Evolutionary conservation across 768 basidiomycete species (phyloP), one percentile per base, ranked within the genome.

Genomic region (Plicaturopsis crispa): DNA sequence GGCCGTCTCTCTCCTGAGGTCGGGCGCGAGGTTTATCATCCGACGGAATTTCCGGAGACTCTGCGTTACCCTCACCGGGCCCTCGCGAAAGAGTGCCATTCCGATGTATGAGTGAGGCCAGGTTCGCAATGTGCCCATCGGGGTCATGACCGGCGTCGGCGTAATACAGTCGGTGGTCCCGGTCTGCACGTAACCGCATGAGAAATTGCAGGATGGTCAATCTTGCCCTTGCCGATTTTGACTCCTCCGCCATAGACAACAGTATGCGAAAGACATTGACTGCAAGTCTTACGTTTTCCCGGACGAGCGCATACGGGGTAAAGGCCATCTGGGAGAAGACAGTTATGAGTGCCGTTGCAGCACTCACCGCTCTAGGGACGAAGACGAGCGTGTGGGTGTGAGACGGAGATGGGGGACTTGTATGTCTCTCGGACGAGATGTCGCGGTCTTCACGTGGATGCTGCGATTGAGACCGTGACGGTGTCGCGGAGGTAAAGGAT

Each of bases 141-240:
- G 66, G 60, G 45, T 84, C 82, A 45, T 70, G 67, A 14, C 61
- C 64, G 12, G 57, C 59, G 31, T 70, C 61, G 14, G 74, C 69
- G 40, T 83, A 81, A 56, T 81, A 96, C 28, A 98, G 51, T 8
- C 82, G 71, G 52, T 99, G 94, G 48, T 92, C 85, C 1, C 87
- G 78, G 53, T 96, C 93, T 1, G 86, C 91, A 39, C 94, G 72
- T 14, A 98, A 65, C 11, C 89, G 78, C 67, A 92, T 78, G 46
- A 96, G 55, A 66, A 94, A 96, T 53, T 91, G 88, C 14, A 98
- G 64, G 4, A 83, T 69, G 10, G 77, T 65, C 13, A 98, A 54
- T 17, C 88, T 68, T 0, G 84, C 81, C 28, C 74, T 66, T 0
- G 75, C 48, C 6, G 77, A 76, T 44, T 63, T 68, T 2, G 72